Evolutionary conservation across 768 basidiomycete genomes (phyloP), one percentile per base, ranked within the genome.

Genomic region (Kwoniella botswanensis): DNA sequence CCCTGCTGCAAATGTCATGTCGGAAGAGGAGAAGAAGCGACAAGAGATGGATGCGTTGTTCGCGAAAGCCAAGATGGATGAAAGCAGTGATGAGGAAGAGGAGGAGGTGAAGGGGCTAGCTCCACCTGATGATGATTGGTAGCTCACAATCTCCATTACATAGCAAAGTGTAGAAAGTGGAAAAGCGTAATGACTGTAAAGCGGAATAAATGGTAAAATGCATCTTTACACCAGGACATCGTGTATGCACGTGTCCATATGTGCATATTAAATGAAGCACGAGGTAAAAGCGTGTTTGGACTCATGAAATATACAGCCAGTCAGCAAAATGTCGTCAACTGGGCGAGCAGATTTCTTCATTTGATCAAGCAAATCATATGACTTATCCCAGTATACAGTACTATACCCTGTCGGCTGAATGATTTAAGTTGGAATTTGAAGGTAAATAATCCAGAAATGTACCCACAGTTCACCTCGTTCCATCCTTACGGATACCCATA

Each of bases 1-100:
- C 13, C 70, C 76, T 3, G 74, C 68, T 4, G 60, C 55, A 12
- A 65, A 82, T 73, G 77, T 84, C 50, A 43, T 82, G 60, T 80
- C 84, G 0, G 82, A 83, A 54, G 77, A 81, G 52, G 80, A 84
- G 74, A 77, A 78, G 68, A 80, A 80, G 57, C 43, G 71, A 64
- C 43, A 69, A 60, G 81, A 82, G 63, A 80, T 85, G 79, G 83
- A 84, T 63, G 71, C 55, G 18, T 61, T 85, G 63, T 85, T 84
- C 63, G 66, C 75, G 65, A 80, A 79, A 43, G 84, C 83, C 13
- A 80, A 85, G 68, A 73, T 77, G 63, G 82, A 80, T 42, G 81
- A 77, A 18, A 80, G 75, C 46, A 75, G 73, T 53, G 79, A 81
- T 65, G 81, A 81, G 42, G 79, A 81, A 22, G 82, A 80, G 54